phyloP scores from a whole-genome alignment of 139 green algal species.

The Chlorella sp. region DNA sequence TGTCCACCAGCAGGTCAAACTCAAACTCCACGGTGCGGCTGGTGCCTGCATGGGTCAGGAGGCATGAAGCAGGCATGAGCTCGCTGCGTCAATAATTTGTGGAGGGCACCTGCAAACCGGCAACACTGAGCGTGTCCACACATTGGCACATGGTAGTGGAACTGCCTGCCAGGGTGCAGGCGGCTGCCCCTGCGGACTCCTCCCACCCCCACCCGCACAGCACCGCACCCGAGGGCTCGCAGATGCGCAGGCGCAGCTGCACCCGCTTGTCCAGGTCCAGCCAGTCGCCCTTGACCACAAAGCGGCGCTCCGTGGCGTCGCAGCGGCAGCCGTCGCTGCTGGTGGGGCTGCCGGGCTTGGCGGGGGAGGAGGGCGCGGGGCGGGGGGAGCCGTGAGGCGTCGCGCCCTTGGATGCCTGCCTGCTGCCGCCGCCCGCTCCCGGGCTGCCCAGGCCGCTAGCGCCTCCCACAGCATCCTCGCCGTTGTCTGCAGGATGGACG shows the following conservation, averaged over 20 bases:
- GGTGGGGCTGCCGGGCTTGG: constrained; percentile 23
- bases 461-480: background rate
- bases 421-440: background rate
- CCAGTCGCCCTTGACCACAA: constrained; percentile 75
- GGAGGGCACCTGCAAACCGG: too few relatives aligned
- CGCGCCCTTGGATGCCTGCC: background rate
- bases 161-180: too few relatives aligned
- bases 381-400: background rate
- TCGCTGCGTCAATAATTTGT: too few relatives aligned
- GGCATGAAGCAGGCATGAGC: too few relatives aligned
- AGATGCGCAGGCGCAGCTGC: constrained; percentile 81
- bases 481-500: background rate
- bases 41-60: constrained; percentile 53
- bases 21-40: constrained; percentile 94
- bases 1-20: constrained; percentile 91
- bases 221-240: constrained; percentile 49
- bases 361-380: background rate
- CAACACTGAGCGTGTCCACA: too few relatives aligned
- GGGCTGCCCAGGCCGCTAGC: too few relatives aligned
- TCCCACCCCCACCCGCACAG: too few relatives aligned
- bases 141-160: too few relatives aligned
- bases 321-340: constrained; percentile 26
- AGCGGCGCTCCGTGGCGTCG: constrained; percentile 49
- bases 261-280: constrained; percentile 74
- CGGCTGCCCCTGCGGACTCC: too few relatives aligned